Conservation (phyloP, 2,329 filamentous ascomycete species). For the Phaeosphaeriaceae sp. region DNA sequence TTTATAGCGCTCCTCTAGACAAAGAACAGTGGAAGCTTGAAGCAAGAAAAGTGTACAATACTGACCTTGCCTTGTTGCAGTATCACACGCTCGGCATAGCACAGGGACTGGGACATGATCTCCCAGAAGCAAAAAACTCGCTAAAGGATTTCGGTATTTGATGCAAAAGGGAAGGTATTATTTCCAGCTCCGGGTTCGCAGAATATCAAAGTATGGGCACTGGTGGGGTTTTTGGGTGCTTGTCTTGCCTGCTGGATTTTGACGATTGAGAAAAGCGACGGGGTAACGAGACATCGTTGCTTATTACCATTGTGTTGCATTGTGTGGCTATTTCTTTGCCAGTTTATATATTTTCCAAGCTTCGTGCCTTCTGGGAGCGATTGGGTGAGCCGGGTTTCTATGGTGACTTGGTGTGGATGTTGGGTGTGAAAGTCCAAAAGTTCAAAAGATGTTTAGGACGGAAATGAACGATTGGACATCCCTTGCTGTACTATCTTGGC, state of each 20-base stretch:
- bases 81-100: constrained; percentile 10
- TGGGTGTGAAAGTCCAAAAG: neutral
- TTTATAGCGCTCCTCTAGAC: constrained; percentile 13
- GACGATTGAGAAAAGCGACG: neutral
- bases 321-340: neutral
- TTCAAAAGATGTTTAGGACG: neutral
- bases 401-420: neutral
- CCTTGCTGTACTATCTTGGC: too few relatives aligned
- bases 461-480: neutral
- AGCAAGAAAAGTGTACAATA: constrained; percentile 9
- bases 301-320: neutral
- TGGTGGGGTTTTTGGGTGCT: neutral
- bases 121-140: constrained; percentile 7
- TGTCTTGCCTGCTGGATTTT: neutral
- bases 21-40: constrained; percentile 19
- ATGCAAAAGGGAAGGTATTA: constrained; percentile 5
- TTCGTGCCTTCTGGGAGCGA: neutral
- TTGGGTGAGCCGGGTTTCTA: neutral
- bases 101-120: constrained; percentile 12
- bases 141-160: neutral
- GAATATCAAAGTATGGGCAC: neutral
- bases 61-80: constrained; percentile 12
- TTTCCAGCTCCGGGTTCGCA: constrained; percentile 3
- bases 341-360: neutral
- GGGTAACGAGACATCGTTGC: neutral